Evolutionary conservation across 2,329 filamentous ascomycete species (phyloP).

Genomic region (Helicocarpus griseus): DNA sequence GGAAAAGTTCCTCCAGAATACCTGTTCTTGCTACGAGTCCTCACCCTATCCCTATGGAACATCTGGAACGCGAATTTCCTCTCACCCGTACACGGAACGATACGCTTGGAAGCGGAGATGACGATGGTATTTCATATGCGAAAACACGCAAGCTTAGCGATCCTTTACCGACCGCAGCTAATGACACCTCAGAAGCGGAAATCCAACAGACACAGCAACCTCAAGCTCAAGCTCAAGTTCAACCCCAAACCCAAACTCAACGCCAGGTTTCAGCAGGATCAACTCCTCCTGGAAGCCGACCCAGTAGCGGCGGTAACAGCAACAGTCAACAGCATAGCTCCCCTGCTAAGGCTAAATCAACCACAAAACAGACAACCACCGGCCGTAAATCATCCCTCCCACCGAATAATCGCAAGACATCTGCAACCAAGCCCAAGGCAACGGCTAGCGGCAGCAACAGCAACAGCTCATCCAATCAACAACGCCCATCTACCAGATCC

Average conservation of each 20-base stretch:
- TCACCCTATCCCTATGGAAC: conserved; percentile 60
- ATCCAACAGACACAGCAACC: neutral
- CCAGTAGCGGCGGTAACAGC: conserved; percentile 13
- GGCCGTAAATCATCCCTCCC: conserved; percentile 31
- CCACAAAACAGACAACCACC: conserved; percentile 24
- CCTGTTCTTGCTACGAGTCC: conserved; percentile 75
- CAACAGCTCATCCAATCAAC: conserved; percentile 34
- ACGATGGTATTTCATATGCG: conserved; percentile 48
- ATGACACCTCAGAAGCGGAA: conserved; percentile 3
- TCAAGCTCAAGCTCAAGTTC: neutral
- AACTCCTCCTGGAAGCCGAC: conserved; percentile 6
- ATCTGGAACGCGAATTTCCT: conserved; percentile 64
- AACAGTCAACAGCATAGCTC: conserved; percentile 16
- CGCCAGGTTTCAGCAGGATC: conserved; percentile 15
- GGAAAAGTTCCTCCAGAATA: conserved; percentile 67
- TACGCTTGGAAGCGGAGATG: conserved; percentile 50
- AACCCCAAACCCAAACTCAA: neutral
- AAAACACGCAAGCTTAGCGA: conserved; percentile 44
- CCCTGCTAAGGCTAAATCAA: conserved; percentile 14
- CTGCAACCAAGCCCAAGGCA: conserved; percentile 25
- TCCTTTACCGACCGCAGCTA: neutral
- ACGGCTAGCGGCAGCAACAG: conserved; percentile 22
- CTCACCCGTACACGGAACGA: conserved; percentile 50
- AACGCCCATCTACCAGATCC: conserved; percentile 55
- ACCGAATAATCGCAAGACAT: conserved; percentile 31